A percentile compares a stretch with the other conserved stretches of the same genome.
Evolutionary conservation across 441 rosid species (phyloP).

Genomic region (Adansonia rubrostipa): DNA sequence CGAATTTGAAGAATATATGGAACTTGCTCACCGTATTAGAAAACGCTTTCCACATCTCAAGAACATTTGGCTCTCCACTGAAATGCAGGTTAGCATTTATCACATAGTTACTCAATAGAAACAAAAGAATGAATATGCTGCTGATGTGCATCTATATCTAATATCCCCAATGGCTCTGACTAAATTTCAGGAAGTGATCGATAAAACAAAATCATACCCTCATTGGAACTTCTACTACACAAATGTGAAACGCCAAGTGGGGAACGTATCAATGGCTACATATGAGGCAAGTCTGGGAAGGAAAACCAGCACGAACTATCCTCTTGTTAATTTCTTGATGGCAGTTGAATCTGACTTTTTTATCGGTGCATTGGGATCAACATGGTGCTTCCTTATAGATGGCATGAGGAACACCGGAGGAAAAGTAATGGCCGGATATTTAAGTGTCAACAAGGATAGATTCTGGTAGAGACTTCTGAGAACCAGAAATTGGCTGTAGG

Average conservation of each 20-base stretch:
- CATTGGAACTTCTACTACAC: conserved; percentile 86
- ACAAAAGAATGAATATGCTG: not conserved
- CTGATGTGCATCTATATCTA: not conserved
- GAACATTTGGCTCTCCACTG: conserved; percentile 88
- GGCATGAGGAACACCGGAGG: conserved; percentile 98
- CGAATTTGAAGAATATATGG: conserved; percentile 69
- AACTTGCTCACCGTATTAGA: conserved; percentile 63
- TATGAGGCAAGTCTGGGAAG: conserved; percentile 93
- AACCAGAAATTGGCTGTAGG: conserved; percentile 12
- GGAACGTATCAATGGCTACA: conserved; percentile 74
- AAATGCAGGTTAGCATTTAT: conserved; percentile 69
- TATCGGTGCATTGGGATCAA: conserved; percentile 91
- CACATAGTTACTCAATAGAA: not conserved
- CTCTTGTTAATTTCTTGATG: conserved; percentile 91
- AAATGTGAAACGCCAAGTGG: conserved; percentile 74
- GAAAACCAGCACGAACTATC: conserved; percentile 87
- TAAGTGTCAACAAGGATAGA: conserved; percentile 89
- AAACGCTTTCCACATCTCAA: conserved; percentile 68
- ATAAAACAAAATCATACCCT: conserved; percentile 52
- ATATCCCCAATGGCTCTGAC: not conserved
- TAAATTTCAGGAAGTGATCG: conserved; percentile 61
- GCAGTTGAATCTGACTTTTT: conserved; percentile 88
- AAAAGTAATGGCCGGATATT: conserved; percentile 89
- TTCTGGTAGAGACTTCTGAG: conserved; percentile 63
- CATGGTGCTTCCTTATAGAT: conserved; percentile 95